Conservation (phyloP, 179 eudicot genomes). For the Camellia oleifera region DNA sequence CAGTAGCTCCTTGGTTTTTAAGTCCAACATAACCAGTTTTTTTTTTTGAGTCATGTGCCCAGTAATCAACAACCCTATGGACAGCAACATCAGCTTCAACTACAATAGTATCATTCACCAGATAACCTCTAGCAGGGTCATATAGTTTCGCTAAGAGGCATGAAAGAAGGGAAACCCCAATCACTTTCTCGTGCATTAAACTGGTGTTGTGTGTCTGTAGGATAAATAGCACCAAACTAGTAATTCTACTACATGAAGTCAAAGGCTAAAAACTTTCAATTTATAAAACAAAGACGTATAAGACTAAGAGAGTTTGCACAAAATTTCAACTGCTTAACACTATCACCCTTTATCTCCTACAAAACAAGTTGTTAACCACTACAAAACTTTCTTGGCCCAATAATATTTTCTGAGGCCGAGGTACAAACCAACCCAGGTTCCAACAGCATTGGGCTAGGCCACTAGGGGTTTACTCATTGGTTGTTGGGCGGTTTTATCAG, state of each 20-base stretch:
- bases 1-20: slow-evolving; percentile 92
- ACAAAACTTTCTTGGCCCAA: too few relatives aligned
- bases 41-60: slow-evolving; percentile 75
- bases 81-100: too few relatives aligned
- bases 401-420: too few relatives aligned
- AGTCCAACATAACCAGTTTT: slow-evolving; percentile 94
- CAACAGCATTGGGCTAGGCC: too few relatives aligned
- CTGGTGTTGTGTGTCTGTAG: slow-evolving; percentile 86
- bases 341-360: too few relatives aligned
- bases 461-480: too few relatives aligned
- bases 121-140: slow-evolving; percentile 59
- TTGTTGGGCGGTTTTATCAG: too few relatives aligned
- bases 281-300: neutral
- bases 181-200: slow-evolving; percentile 81
- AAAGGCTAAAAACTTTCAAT: neutral
- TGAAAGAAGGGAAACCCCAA: slow-evolving; percentile 94
- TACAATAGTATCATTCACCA: too few relatives aligned
- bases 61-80: slow-evolving; percentile 15
- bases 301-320: too few relatives aligned
- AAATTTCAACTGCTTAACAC: too few relatives aligned
- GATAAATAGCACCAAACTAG: neutral
- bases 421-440: too few relatives aligned
- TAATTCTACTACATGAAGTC: neutral
- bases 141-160: slow-evolving; percentile 78
- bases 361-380: too few relatives aligned